Conservation (phyloP, 179 eudicot genomes). For the Sideroxylon spinosum region DNA sequence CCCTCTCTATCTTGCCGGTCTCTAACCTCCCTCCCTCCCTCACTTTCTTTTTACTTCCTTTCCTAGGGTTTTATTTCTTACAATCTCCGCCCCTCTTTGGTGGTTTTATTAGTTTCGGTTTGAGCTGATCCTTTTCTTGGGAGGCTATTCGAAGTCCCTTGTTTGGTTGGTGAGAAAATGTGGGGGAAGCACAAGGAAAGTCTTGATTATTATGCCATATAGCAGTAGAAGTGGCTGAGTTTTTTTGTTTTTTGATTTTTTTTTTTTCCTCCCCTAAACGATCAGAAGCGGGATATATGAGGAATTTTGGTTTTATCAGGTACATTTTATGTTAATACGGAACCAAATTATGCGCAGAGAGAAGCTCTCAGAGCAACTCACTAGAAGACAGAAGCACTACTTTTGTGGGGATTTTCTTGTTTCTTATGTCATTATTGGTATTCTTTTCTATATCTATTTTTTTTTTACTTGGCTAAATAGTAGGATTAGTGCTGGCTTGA, state of each 20-base stretch:
- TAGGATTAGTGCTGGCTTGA: not conserved
- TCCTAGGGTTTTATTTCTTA: not conserved
- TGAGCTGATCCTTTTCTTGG: not conserved
- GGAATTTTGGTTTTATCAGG: not conserved
- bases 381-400: not conserved
- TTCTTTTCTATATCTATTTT: not conserved
- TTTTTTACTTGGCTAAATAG: not conserved
- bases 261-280: not conserved
- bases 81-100: not conserved
- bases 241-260: not conserved
- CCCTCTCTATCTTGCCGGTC: constrained; percentile 96
- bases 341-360: not conserved
- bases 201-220: too few species aligned
- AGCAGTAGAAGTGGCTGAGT: not conserved
- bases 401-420: too few species aligned
- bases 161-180: constrained; percentile 11
- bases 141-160: constrained; percentile 7
- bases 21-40: not conserved
- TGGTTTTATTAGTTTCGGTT: not conserved
- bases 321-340: too few species aligned
- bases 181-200: not conserved
- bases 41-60: not conserved
- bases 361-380: not conserved
- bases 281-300: not conserved
- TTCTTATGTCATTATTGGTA: too few species aligned